Conservation (phyloP, 164 flowering plant genomes). For the Tetrastigma voinierianum region DNA sequence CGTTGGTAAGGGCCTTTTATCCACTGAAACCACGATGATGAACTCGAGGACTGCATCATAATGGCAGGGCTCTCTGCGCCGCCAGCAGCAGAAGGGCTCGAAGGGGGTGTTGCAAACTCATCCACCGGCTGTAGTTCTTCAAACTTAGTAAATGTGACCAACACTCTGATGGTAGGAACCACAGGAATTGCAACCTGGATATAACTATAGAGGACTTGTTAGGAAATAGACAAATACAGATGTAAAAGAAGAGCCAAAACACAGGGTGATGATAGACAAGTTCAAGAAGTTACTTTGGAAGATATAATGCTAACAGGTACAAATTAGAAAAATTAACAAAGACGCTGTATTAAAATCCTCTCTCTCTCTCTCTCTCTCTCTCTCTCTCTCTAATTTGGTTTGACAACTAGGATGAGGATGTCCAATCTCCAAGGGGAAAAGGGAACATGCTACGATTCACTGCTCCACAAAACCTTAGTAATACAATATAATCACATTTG, state of each 20-base stretch:
- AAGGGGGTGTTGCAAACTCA: conserved; percentile 90
- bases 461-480: neutral
- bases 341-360: too few relatives aligned
- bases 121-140: conserved; percentile 86
- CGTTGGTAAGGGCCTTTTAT: conserved; percentile 67
- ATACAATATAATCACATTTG: neutral
- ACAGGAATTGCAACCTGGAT: conserved; percentile 94
- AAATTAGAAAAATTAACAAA: too few relatives aligned
- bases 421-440: neutral
- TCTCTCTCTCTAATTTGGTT: too few relatives aligned
- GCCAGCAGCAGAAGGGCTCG: conserved; percentile 58
- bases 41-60: conserved; percentile 36
- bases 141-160: conserved; percentile 90
- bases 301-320: too few relatives aligned
- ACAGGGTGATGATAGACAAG: too few relatives aligned
- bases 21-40: conserved; percentile 97
- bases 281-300: too few relatives aligned
- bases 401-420: neutral
- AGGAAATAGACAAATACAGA: neutral
- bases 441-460: neutral
- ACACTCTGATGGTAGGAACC: conserved; percentile 87
- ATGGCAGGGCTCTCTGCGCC: conserved; percentile 50
- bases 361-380: too few relatives aligned
- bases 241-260: too few relatives aligned
- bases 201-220: conserved; percentile 4